Evolutionary conservation across 371 early-diverging fungal species (phyloP), one percentile per base, ranked within the genome.

Genomic region (Mortierella sp.): DNA sequence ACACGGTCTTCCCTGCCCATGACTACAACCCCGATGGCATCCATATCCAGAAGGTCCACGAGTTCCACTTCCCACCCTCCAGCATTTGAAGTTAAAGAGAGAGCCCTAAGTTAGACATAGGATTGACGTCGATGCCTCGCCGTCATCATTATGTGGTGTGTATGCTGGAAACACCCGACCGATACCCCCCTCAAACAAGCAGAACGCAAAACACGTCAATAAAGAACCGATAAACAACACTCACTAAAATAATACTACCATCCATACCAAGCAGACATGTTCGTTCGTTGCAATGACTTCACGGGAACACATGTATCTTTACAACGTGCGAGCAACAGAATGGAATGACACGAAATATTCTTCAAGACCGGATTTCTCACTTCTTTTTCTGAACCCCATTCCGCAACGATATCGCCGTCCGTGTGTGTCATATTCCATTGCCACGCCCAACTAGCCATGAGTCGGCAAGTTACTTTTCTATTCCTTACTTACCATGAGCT

Each of bases 1-100:
- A 87, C 51, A 81, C 82, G 7, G 84, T 88, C 29, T 87, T 88
- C 72, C 88, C 88, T 6, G 87, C 87, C 4, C 88, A 88, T 68
- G 88, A 88, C 70, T 79, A 77, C 43, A 83, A 70, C 43, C 41
- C 44, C 14, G 79, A 87, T 70, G 88, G 88, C 3, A 55, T 88
- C 71, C 86, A 75, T 38, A 88, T 88, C 46, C 79, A 87, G 43
- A 55, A 87, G 14, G 75, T 88, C 14, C 83, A 82, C 35, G 81
- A 83, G 68, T 87, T 87, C 65, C 87, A 78, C 68, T 75, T 71
- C 65, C 79, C 85, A 6, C 27, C 58, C 10, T 65, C 48, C 51
- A 60, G 32, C 46, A 56, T 55, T 41, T 75, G 60, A 75, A 27
- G 38, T 27, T n/a, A 5, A 21, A 38, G 18, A 70, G 44, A 51